Percentiles rank a stretch among this genome's conserved stretches.
Evolutionary conservation across 192 early-diverging fungal species (phyloP).

Genomic region (Phlyctochytrium bullatum): DNA sequence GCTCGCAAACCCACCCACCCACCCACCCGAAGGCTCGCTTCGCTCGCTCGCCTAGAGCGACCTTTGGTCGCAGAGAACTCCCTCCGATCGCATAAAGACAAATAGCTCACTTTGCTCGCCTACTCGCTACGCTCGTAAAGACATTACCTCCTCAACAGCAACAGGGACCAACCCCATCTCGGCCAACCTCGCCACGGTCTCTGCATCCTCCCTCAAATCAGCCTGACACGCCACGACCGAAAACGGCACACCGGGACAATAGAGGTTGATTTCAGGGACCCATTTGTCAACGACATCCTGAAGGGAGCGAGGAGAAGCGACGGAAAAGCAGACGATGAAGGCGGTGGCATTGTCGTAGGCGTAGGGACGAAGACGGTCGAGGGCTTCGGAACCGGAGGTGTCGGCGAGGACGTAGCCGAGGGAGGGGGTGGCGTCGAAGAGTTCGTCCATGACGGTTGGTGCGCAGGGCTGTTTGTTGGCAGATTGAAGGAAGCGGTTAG

Average conservation of each 20-base stretch:
- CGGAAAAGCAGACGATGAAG: slow-evolving; percentile 27
- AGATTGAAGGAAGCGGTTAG: not conserved
- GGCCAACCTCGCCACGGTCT: not conserved
- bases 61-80: no score
- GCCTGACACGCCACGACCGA: slow-evolving; percentile 11
- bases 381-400: slow-evolving; percentile 20
- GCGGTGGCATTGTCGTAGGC: slow-evolving; percentile 18
- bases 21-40: no score
- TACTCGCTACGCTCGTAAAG: no score
- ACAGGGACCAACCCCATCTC: slow-evolving; percentile 4
- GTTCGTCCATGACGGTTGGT: not conserved
- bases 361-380: slow-evolving; percentile 26
- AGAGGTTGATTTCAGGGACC: slow-evolving; percentile 24
- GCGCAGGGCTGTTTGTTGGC: not conserved
- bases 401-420: not conserved
- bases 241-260: slow-evolving; percentile 5
- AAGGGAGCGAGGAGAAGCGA: slow-evolving; percentile 15
- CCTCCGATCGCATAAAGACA: no score
- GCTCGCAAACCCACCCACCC: no score
- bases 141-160: no score
- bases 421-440: not conserved
- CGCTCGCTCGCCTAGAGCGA: no score
- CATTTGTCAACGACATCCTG: slow-evolving; percentile 23
- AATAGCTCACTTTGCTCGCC: no score
- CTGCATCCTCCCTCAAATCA: slow-evolving; percentile 15